Evolutionary conservation across 2,329 filamentous ascomycete genomes (phyloP).

Genomic region (Boeremia exigua): DNA sequence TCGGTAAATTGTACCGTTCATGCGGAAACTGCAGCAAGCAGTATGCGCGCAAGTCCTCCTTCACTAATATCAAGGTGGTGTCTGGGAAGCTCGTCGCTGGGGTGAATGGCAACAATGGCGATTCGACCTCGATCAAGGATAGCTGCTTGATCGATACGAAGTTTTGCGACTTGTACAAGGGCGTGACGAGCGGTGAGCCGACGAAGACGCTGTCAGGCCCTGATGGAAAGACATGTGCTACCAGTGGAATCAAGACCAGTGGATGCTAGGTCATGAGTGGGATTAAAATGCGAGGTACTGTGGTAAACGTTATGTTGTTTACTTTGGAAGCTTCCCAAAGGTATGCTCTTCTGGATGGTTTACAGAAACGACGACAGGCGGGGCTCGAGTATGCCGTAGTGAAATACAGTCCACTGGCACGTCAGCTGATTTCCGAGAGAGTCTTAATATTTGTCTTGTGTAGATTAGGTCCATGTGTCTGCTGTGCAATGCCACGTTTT

Average conservation of each 20-base stretch:
- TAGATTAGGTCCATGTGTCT: not conserved
- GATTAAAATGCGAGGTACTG: not conserved
- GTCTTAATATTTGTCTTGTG: not conserved
- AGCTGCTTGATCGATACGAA: conserved; percentile 31
- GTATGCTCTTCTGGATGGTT: too few relatives aligned
- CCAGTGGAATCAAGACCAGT: conserved; percentile 32
- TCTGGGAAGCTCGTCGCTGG: conserved; percentile 32
- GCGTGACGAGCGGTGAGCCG: conserved; percentile 35
- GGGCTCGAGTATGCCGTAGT: not conserved
- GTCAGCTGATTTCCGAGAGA: too few relatives aligned
- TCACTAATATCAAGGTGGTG: conserved; percentile 32
- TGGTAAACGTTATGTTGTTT: too few relatives aligned
- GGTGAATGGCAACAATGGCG: conserved; percentile 41
- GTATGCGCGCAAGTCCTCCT: conserved; percentile 33
- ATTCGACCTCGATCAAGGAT: conserved; percentile 30
- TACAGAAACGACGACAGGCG: too few relatives aligned
- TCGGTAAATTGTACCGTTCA: conserved; percentile 41
- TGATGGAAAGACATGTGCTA: conserved; percentile 38
- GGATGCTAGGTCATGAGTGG: conserved; percentile 22
- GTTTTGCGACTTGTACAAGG: conserved; percentile 39
- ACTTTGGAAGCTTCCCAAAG: too few relatives aligned
- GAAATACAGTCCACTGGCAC: not conserved
- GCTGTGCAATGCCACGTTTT: conserved; percentile 7
- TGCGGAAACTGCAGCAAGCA: conserved; percentile 37
- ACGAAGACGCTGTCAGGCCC: conserved; percentile 35